phyloP scores from a whole-genome alignment of 345 rosid genomes.

The Heritiera fomes region DNA sequence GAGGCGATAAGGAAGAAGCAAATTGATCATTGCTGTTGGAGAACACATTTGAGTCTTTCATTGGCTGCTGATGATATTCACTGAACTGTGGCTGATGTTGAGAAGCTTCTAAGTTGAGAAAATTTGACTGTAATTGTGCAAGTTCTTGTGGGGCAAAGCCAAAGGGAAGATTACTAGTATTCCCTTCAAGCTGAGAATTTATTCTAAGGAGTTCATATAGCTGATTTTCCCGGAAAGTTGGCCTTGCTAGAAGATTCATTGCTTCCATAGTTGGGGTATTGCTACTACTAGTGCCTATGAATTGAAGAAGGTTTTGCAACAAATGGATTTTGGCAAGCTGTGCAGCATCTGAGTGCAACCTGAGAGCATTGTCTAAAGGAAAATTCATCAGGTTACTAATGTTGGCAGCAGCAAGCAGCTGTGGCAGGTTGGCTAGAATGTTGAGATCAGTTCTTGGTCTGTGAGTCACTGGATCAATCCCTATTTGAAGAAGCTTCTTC shows the following conservation, averaged over 20 bases:
- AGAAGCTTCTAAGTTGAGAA: conserved; percentile 27
- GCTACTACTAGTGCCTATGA: conserved; percentile 28
- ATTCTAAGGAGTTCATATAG: conserved; percentile 27
- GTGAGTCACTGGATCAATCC: conserved; percentile 80
- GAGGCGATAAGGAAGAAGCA: conserved; percentile 31
- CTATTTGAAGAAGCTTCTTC: conserved; percentile 81
- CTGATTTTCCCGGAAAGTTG: conserved; percentile 28
- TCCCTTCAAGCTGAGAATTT: conserved; percentile 33
- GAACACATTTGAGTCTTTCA: conserved; percentile 23
- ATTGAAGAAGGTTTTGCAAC: conserved; percentile 47
- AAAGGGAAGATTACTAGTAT: conserved; percentile 11
- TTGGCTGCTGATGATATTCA: conserved; percentile 21
- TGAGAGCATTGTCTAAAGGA: conserved; percentile 37
- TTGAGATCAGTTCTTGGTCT: conserved; percentile 66
- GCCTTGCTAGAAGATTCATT: conserved; percentile 19
- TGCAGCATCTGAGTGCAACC: conserved; percentile 49
- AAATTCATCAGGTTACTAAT: conserved; percentile 38
- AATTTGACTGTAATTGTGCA: conserved; percentile 33
- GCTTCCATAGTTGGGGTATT: conserved; percentile 35
- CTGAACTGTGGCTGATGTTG: conserved; percentile 20
- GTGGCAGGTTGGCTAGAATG: conserved; percentile 54
- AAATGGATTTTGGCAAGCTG: conserved; percentile 59
- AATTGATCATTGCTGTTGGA: conserved; percentile 16
- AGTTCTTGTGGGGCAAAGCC: conserved; percentile 35
- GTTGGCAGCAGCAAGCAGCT: conserved; percentile 54